phyloP scores from a whole-genome alignment of 2,329 filamentous ascomycete species.

The Botryotinia globosa region DNA sequence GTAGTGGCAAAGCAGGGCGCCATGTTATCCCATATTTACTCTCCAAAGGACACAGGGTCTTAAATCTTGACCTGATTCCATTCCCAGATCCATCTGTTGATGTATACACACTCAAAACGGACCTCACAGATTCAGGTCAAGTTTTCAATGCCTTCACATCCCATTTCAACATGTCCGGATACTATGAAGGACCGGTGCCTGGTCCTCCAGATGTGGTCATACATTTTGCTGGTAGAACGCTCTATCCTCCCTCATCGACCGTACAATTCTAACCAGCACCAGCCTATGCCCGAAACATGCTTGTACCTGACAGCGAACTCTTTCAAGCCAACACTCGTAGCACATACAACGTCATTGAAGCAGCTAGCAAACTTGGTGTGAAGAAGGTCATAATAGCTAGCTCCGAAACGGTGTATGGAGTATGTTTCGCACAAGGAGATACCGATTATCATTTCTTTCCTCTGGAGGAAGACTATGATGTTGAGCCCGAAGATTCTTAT shows the following conservation, averaged over 20 bases:
- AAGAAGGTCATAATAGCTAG: constrained; percentile 58
- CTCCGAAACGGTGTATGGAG: constrained; percentile 59
- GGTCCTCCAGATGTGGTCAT: constrained; percentile 57
- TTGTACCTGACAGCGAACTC: constrained; percentile 59
- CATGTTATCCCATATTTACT: constrained; percentile 40
- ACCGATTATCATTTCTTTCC: constrained; percentile 52
- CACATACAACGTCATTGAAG: constrained; percentile 63
- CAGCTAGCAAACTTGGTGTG: constrained; percentile 59
- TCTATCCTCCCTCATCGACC: constrained; percentile 50
- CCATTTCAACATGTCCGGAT: constrained; percentile 52
- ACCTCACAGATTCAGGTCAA: constrained; percentile 41
- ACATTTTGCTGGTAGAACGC: constrained; percentile 41
- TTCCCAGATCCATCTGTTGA: constrained; percentile 32
- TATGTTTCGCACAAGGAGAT: constrained; percentile 58
- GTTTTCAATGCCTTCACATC: constrained; percentile 42
- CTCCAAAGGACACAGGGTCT: constrained; percentile 38
- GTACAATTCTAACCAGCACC: constrained; percentile 44
- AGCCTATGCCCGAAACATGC: constrained; percentile 57
- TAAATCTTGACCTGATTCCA: constrained; percentile 41
- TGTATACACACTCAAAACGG: constrained; percentile 39
- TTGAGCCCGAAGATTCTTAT: constrained; percentile 52
- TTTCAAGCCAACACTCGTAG: constrained; percentile 54
- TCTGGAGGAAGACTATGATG: constrained; percentile 53
- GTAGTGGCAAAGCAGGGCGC: constrained; percentile 41
- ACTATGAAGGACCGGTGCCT: constrained; percentile 40